Base-by-base conservation (phyloP, 495 filamentous ascomycete species). In the Penicillium argentinense region DNA sequence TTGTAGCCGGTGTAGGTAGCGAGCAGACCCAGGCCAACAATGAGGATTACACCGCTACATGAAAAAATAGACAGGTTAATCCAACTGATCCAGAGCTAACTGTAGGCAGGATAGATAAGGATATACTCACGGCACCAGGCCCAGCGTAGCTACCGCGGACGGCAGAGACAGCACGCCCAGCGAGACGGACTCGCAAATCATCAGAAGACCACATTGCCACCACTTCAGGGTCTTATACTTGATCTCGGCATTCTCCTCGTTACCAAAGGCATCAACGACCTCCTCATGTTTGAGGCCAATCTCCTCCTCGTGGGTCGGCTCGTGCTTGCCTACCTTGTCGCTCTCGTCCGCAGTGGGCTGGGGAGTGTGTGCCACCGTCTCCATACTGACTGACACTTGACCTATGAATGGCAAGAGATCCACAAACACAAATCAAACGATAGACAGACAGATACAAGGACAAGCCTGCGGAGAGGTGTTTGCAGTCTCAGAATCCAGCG, bases 1-100 rank as follows among this genome's bases (percentile, higher is more conserved):
- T 87, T 78, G 48, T 83, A 87, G 54, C 85, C 85, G 14, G 85
- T 88, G 65, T 91, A 93, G 34, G 83, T 84, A 37, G 88, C 81
- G 14, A n/a, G n/a, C n/a, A n/a, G n/a, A n/a, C n/a, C n/a, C n/a
- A n/a, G n/a, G n/a, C 67, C 62, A 19, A 86, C 62, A 79, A 91
- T 50, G 71, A 86, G 74, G 17, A 86, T 58, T 11, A 87, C 46
- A 19, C 84, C 57, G 9, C 28, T 30, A n/a, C 12, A 30, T 6
- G 28, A 5, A 30, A 30, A 30, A 7, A 12, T 5, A 7, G 28
- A 30, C 5, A n/a, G 12, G 13, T n/a, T n/a, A n/a, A n/a, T n/a
- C n/a, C n/a, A n/a, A n/a, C n/a, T n/a, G n/a, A n/a, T n/a, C n/a
- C n/a, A n/a, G n/a, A n/a, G n/a, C n/a, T n/a, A n/a, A n/a, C n/a